phyloP scores from a whole-genome alignment of 495 filamentous ascomycete genomes.

The Penicillium riverlandense region DNA sequence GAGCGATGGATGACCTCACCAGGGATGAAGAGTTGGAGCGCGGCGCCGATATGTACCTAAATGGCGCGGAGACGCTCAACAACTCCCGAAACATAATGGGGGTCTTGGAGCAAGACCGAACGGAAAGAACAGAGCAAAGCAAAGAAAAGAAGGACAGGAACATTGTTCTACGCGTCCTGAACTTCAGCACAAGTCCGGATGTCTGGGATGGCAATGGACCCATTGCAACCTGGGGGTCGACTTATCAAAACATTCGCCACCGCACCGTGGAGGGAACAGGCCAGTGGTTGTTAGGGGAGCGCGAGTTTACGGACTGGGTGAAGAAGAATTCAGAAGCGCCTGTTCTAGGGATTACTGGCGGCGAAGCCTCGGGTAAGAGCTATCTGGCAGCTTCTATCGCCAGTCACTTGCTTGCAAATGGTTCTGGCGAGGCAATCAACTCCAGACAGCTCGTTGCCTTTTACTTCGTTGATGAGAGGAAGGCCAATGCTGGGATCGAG shows the following conservation, averaged over 20 bases:
- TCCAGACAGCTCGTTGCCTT: conserved; percentile 5
- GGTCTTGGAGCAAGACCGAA: neutral
- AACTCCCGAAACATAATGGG: neutral
- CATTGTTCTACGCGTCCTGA: neutral
- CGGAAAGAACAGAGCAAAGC: neutral
- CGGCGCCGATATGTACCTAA: neutral
- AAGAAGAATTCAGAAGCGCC: neutral
- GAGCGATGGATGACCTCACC: conserved; percentile 1
- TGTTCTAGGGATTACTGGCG: conserved; percentile 3
- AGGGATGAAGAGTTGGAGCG: neutral
- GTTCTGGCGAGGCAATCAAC: neutral
- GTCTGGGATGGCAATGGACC: conserved; percentile 4
- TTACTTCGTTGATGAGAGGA: conserved; percentile 1
- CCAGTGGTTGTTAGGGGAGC: neutral
- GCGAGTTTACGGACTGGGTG: neutral
- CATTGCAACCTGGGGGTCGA: neutral
- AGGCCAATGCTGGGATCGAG: neutral
- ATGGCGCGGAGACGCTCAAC: neutral
- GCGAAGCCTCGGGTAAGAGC: conserved; percentile 4
- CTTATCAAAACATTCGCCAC: conserved; percentile 3
- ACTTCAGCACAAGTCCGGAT: conserved; percentile 1
- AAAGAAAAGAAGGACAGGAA: conserved; percentile 1
- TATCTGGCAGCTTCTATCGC: conserved; percentile 4
- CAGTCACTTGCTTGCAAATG: neutral
- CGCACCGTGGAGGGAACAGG: conserved; percentile 2